Evolutionary conservation across 108 stramenopile species (phyloP).

Genomic region (Discostella stelligeroides): DNA sequence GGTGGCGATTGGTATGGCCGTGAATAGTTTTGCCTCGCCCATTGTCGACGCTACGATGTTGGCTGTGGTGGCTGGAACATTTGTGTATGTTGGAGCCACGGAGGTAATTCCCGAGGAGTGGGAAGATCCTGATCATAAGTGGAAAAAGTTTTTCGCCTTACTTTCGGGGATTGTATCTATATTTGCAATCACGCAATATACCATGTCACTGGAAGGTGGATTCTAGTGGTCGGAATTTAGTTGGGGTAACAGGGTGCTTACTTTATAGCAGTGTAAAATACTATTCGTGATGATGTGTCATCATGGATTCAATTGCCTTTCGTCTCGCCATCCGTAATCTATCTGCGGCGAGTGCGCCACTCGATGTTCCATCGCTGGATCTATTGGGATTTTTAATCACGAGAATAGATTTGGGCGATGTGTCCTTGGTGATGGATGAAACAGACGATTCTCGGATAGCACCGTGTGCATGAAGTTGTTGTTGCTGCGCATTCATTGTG

Average conservation of each 20-base stretch:
- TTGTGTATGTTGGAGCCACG: constrained; percentile 98
- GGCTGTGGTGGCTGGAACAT: constrained; percentile 96
- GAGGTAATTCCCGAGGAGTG: constrained; percentile 97
- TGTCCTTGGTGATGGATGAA: too few species aligned
- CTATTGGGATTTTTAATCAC: constrained; percentile 33
- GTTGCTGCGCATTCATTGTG: neutral
- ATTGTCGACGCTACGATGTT: constrained; percentile 93
- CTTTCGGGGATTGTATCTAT: constrained; percentile 82
- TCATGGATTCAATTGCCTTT: constrained; percentile 3
- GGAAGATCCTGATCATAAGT: constrained; percentile 91
- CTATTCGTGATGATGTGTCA: neutral
- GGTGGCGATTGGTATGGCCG: constrained; percentile 82
- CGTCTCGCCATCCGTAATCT: constrained; percentile 9
- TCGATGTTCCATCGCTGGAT: constrained; percentile 42
- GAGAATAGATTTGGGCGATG: neutral
- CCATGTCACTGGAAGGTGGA: constrained; percentile 62
- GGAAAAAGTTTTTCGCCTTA: constrained; percentile 91
- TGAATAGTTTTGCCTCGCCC: constrained; percentile 89
- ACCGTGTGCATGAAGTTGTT: neutral
- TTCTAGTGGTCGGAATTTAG: too few species aligned
- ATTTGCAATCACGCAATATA: constrained; percentile 86
- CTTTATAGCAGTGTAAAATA: too few species aligned
- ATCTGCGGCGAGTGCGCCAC: constrained; percentile 31
- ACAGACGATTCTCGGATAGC: too few species aligned
- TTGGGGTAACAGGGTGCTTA: too few species aligned